Conservation (phyloP, 768 basidiomycete species). For the Boletus sensibilis region DNA sequence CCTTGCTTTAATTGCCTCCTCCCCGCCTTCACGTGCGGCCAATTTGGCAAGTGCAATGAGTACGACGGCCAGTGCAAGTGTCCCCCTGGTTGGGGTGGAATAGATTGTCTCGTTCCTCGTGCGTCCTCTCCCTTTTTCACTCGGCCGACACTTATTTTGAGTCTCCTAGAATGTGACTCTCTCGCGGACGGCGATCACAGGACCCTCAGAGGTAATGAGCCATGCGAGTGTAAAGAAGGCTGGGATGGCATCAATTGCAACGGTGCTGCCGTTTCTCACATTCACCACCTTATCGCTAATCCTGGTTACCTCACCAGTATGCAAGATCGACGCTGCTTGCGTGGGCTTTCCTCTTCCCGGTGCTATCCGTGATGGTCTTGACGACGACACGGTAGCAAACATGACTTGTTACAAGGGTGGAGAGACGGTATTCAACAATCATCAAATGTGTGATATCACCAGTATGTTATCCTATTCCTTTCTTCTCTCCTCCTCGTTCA, state of each 20-base stretch:
- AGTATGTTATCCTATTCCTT: conserved; percentile 52
- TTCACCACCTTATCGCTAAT: neutral
- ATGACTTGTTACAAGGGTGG: conserved; percentile 97
- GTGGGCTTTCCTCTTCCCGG: conserved; percentile 68
- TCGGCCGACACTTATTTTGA: neutral
- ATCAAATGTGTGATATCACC: conserved; percentile 98
- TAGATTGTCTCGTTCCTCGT: conserved; percentile 93
- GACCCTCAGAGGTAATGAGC: conserved; percentile 69
- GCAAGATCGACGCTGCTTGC: conserved; percentile 80
- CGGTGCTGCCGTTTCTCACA: conserved; percentile 48
- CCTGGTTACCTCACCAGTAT: conserved; percentile 54
- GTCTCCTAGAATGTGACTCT: conserved; percentile 80
- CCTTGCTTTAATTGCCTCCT: conserved; percentile 97
- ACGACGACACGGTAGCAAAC: conserved; percentile 45
- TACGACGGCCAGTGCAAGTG: conserved; percentile 97
- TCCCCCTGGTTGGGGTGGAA: conserved; percentile 95
- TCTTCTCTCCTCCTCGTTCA: neutral
- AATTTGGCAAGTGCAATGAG: conserved; percentile 86
- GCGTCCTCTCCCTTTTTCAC: conserved; percentile 35
- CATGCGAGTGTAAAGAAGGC: conserved; percentile 89
- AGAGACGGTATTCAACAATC: conserved; percentile 89
- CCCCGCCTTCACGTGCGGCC: conserved; percentile 88
- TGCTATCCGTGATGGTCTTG: conserved; percentile 37
- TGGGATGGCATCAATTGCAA: conserved; percentile 99
- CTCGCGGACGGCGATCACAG: conserved; percentile 87